A percentile compares a stretch with the other conserved stretches of the same genome.
These are phyloP conservation scores for Panaeolus papilionaceus DNA, from an alignment of 768 basidiomycete genomes.

Conservation along the genomic window DNA sequence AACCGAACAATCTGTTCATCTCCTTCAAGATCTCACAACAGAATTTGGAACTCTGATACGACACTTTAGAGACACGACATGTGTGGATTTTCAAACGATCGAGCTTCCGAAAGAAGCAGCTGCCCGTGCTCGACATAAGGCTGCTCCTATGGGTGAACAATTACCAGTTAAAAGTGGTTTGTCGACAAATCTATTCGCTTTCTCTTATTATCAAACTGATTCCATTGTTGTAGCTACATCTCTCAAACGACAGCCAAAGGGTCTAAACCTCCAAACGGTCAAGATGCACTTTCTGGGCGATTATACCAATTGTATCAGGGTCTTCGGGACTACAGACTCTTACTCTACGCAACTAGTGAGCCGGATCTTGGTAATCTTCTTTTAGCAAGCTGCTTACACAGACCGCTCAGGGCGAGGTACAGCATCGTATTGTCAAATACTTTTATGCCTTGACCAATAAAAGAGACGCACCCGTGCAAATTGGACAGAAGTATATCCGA, in stretches of 20 bases:
- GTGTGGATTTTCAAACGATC: slow-evolving; percentile 32
- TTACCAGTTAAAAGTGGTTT: neutral
- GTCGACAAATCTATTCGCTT: slow-evolving; percentile 31
- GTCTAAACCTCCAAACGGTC: slow-evolving; percentile 38
- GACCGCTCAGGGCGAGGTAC: slow-evolving; percentile 44
- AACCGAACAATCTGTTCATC: slow-evolving; percentile 33
- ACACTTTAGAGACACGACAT: slow-evolving; percentile 33
- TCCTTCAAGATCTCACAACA: slow-evolving; percentile 33
- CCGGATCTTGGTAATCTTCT: slow-evolving; percentile 1
- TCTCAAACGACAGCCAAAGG: slow-evolving; percentile 20
- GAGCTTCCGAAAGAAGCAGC: slow-evolving; percentile 46
- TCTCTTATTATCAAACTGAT: slow-evolving; percentile 31
- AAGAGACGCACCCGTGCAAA: slow-evolving; percentile 33
- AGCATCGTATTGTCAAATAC: slow-evolving; percentile 45
- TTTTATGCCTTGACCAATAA: slow-evolving; percentile 46
- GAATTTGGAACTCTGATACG: slow-evolving; percentile 38
- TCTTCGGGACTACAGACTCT: slow-evolving; percentile 43
- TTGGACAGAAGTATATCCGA: slow-evolving; percentile 29
- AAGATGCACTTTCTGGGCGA: slow-evolving; percentile 32
- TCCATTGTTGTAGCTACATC: neutral
- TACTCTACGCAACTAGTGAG: slow-evolving; percentile 48
- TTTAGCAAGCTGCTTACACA: neutral
- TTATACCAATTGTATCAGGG: slow-evolving; percentile 36
- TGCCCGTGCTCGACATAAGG: slow-evolving; percentile 31
- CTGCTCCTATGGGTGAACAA: neutral